phyloP scores from a whole-genome alignment of 2,329 filamentous ascomycete genomes.

The Aspergillus texensis region DNA sequence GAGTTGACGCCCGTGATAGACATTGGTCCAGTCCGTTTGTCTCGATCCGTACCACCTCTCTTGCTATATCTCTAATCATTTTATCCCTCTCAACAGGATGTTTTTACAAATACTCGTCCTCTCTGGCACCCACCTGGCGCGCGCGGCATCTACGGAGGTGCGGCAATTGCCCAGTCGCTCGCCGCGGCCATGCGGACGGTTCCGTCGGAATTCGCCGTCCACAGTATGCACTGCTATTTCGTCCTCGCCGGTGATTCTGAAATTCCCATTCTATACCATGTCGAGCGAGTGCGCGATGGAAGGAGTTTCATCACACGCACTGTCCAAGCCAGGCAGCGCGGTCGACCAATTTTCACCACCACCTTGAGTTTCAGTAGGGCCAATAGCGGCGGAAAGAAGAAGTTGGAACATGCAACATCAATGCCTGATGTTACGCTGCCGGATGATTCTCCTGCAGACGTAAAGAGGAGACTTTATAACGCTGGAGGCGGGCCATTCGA shows the following conservation, averaged over 20 bases:
- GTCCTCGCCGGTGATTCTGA: constrained; percentile 83
- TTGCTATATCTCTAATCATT: constrained; percentile 1
- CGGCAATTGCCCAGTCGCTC: constrained; percentile 89
- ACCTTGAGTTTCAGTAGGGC: constrained; percentile 85
- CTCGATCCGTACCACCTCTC: neutral
- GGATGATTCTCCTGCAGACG: constrained; percentile 30
- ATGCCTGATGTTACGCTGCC: constrained; percentile 59
- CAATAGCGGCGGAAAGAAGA: constrained; percentile 52
- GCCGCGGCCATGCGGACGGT: constrained; percentile 88
- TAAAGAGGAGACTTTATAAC: constrained; percentile 29
- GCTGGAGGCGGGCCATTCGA: constrained; percentile 57
- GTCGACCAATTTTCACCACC: constrained; percentile 90
- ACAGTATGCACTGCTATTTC: constrained; percentile 99
- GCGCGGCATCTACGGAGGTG: constrained; percentile 89
- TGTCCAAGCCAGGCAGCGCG: constrained; percentile 90
- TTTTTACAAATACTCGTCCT: constrained; percentile 92
- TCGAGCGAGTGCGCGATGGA: constrained; percentile 89
- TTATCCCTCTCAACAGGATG: constrained; percentile 58
- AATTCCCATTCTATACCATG: constrained; percentile 90
- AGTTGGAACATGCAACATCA: constrained; percentile 66
- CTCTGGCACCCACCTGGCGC: constrained; percentile 92
- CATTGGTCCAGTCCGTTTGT: constrained; percentile 59
- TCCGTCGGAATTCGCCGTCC: constrained; percentile 74
- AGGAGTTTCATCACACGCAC: constrained; percentile 88
- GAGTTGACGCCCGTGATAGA: constrained; percentile 75